Evolutionary conservation across 2,329 filamentous ascomycete species (phyloP), one percentile per base, ranked within the genome.

Genomic region (Penicillium italicum): DNA sequence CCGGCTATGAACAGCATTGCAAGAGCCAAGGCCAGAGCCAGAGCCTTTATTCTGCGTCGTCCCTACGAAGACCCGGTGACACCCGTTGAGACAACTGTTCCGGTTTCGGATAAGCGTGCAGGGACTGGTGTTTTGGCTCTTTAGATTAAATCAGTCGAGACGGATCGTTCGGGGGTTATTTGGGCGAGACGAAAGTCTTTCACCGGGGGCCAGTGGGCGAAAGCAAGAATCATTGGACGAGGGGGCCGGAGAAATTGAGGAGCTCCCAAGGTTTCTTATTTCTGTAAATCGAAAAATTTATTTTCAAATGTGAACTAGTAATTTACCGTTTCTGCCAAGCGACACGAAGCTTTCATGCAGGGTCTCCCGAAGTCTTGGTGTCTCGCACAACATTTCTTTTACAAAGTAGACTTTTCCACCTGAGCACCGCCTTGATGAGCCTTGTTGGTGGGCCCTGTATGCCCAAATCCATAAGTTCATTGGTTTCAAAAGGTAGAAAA

Each of bases 1-100:
- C 62, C 62, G 7, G 53, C 50, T 3, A 51, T 62, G 48, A 36
- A 49, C 11, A 53, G 44, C 31, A 36, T 61, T 3, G 33, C 41
- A 11, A 30, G 26, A 3, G 34, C 34, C 55, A 64, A 64, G 40
- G 59, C 53, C 9, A 55, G 50, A 6, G 22, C 48, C 14, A 63
- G 51, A 46, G 62, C 61, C 7, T 63, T 63, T 46, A 40, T 64
- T 7, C 57, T 63, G 9, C 57, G 62, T 24, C 53, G 53, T 8
- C 31, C 56, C 10, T 55, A 51, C 8, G 54, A 62, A 18, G 56
- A 53, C 20, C 22, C 30, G 9, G 9, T n/a, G 33, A n/a, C 24
- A 14, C 42, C 48, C 11, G 38, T 37, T 5, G 46, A 55, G n/a
- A 41, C 37, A 26, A 18, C 20, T 28, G 31, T 14, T 14, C 45